A percentile compares a stretch with the other conserved stretches of the same genome.
phyloP scores from a whole-genome alignment of 139 green algal genomes.

The Closterium sp. region DNA sequence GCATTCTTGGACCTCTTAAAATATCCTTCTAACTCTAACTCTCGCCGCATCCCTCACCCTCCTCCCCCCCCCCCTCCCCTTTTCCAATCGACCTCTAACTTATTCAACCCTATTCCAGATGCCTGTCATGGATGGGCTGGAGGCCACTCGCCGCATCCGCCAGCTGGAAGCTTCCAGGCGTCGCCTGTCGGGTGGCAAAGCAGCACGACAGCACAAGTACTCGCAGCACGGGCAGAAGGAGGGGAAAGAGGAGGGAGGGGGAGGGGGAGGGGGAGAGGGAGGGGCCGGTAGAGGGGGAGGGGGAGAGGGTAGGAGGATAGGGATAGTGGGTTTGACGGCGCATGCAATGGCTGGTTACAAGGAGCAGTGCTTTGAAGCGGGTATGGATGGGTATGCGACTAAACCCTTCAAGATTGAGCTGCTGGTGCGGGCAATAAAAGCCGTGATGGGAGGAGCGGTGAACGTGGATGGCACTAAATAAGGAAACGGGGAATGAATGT shows the following conservation, averaged over 20 bases:
- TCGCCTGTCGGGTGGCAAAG: no score
- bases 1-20: no score
- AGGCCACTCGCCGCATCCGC: not conserved
- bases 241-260: not conserved
- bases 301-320: not conserved
- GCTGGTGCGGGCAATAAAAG: not conserved
- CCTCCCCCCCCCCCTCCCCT: no score
- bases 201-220: no score
- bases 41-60: no score
- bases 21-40: no score
- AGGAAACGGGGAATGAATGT: no score
- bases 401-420: not conserved
- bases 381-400: constrained; percentile 4
- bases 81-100: no score
- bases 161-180: not conserved
- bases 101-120: no score
- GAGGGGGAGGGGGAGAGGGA: no score
- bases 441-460: not conserved
- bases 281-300: no score
- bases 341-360: constrained; percentile 6
- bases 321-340: constrained; percentile 3
- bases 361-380: constrained; percentile 10
- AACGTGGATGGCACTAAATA: not conserved
- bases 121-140: not conserved
- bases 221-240: not conserved